These are phyloP conservation scores for Lasiosphaeris hirsuta DNA, from an alignment of 495 filamentous ascomycete species.

Conservation along the genomic window DNA sequence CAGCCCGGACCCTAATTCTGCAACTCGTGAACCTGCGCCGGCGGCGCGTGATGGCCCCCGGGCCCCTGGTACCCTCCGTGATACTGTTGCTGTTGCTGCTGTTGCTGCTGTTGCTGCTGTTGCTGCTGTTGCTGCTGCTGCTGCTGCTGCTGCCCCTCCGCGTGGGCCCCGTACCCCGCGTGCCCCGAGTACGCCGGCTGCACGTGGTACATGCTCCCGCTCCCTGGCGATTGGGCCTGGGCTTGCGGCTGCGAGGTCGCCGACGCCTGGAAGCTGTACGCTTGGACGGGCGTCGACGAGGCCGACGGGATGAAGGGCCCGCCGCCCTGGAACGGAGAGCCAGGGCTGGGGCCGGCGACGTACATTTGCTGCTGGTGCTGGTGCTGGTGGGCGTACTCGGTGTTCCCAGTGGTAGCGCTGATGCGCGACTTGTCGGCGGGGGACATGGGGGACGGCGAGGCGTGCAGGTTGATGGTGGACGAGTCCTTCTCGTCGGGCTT, in stretches of 20 bases:
- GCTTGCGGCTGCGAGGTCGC: no score
- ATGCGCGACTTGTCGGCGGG: not conserved
- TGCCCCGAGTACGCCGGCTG: not conserved
- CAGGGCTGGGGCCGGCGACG: not conserved
- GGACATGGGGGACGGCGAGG: not conserved
- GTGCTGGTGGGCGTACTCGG: not conserved
- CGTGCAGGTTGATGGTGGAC: not conserved
- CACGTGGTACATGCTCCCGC: not conserved
- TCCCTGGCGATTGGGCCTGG: no score
- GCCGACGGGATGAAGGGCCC: not conserved
- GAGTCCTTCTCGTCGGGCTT: not conserved
- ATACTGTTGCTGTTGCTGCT: no score
- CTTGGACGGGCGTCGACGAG: not conserved
- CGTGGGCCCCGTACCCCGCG: not conserved
- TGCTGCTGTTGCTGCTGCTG: no score
- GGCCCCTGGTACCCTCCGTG: not conserved
- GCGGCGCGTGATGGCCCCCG: not conserved
- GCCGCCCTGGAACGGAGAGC: not conserved
- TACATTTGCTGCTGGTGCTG: conserved; percentile 3
- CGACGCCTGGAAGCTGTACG: not conserved
- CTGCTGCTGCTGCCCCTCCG: not conserved
- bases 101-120: no score
- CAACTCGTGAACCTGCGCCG: not conserved
- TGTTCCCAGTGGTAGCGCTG: not conserved
- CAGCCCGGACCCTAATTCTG: not conserved